Evolutionary conservation across 2,329 filamentous ascomycete genomes (phyloP).

Genomic region (Gliomastix tumulicola): DNA sequence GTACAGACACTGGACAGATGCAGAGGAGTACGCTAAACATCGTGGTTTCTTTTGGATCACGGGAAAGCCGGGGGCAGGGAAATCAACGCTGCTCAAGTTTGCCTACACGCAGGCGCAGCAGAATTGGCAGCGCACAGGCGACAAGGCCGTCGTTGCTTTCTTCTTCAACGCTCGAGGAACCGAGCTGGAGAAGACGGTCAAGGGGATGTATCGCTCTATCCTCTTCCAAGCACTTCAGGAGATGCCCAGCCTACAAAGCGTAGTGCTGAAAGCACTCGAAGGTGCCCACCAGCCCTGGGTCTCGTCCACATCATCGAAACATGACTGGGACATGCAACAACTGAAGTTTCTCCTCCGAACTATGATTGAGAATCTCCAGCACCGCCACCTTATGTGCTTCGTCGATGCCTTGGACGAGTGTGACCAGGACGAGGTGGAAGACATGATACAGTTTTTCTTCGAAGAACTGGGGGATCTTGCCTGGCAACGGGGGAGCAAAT

Average conservation of each 20-base stretch:
- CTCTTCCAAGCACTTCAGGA: constrained; percentile 34
- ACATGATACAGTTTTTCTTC: constrained; percentile 35
- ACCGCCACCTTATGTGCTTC: constrained; percentile 5
- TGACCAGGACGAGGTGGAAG: constrained; percentile 2
- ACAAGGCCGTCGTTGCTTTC: constrained; percentile 28
- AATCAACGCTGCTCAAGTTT: constrained; percentile 38
- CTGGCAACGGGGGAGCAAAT: no score
- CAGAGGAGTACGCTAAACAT: background rate
- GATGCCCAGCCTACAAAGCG: constrained; percentile 23
- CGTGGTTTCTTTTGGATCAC: constrained; percentile 24
- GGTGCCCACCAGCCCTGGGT: background rate
- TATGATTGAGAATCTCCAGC: constrained; percentile 1
- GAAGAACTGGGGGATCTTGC: constrained; percentile 24
- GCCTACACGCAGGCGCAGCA: no score
- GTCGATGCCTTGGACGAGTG: constrained; percentile 11
- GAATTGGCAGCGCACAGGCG: background rate
- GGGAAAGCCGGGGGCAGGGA: constrained; percentile 34
- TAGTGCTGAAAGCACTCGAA: no score
- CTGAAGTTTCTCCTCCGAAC: constrained; percentile 3
- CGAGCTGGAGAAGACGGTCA: constrained; percentile 31
- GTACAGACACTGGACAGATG: constrained; percentile 3
- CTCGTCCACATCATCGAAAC: no score
- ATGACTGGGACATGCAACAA: no score
- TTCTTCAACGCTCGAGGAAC: constrained; percentile 44
- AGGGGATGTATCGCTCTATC: constrained; percentile 43